phyloP scores from a whole-genome alignment of 768 basidiomycete genomes.

The Agaricus sinodeliciosus region DNA sequence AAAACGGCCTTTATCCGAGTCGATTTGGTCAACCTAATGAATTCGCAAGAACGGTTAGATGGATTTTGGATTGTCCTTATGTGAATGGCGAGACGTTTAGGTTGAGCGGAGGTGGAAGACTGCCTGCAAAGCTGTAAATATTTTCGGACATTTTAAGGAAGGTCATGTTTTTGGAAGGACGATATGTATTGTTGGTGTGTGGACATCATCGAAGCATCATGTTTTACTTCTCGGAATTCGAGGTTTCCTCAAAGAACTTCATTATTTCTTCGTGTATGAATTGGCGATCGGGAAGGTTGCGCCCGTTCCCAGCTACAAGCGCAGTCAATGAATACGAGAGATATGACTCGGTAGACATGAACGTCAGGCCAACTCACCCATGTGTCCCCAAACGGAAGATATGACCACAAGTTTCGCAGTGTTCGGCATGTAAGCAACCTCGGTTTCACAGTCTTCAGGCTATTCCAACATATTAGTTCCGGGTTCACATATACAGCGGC shows the following conservation, averaged over 20 bases:
- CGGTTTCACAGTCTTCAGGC: conserved; percentile 50
- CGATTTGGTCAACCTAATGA: conserved; percentile 43
- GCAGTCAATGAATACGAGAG: not conserved
- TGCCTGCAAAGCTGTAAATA: conserved; percentile 29
- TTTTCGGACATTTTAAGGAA: not conserved
- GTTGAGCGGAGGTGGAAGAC: conserved; percentile 36
- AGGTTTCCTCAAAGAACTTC: conserved; percentile 34
- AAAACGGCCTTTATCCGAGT: conserved; percentile 35
- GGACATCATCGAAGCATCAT: not conserved
- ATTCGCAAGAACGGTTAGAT: conserved; percentile 44
- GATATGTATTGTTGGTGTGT: not conserved
- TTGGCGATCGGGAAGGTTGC: conserved; percentile 29
- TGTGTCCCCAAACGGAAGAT: conserved; percentile 51
- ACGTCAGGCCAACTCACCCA: conserved; percentile 28
- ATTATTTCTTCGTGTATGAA: conserved; percentile 39
- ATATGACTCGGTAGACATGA: not conserved
- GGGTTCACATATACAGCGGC: not conserved
- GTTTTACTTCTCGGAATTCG: not conserved
- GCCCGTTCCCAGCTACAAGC: conserved; percentile 35
- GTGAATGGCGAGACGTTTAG: conserved; percentile 49
- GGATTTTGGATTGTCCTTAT: conserved; percentile 45
- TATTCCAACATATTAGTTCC: conserved; percentile 15
- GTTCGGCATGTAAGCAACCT: conserved; percentile 35
- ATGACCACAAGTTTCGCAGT: conserved; percentile 43
- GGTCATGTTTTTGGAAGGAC: not conserved